Evolutionary conservation across 2,329 filamentous ascomycete genomes (phyloP).

Genomic region (Eutypella sp.): DNA sequence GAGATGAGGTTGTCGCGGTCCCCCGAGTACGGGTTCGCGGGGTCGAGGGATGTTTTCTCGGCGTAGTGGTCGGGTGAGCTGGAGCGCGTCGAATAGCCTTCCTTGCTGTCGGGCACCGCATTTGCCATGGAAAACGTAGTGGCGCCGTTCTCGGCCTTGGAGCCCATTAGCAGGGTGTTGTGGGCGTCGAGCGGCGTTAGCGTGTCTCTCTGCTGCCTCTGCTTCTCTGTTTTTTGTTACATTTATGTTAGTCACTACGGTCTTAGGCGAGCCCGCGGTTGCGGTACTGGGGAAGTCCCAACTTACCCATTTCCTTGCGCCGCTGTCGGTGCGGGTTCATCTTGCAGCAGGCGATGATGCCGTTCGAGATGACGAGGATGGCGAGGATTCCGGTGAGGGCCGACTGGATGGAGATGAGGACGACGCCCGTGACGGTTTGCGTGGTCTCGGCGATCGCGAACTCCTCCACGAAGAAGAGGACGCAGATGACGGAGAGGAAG

Average conservation of each 20-base stretch:
- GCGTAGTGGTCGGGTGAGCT: constrained; percentile 30
- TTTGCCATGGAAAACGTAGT: constrained; percentile 39
- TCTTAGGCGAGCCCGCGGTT: constrained; percentile 2
- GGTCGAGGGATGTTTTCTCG: constrained; percentile 13
- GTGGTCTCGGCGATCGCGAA: constrained; percentile 86
- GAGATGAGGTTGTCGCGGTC: constrained; percentile 34
- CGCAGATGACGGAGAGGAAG: constrained; percentile 80
- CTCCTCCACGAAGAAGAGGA: constrained; percentile 90
- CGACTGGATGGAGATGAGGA: constrained; percentile 86
- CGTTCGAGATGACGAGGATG: constrained; percentile 84
- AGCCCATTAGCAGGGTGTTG: constrained; percentile 72
- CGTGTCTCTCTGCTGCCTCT: constrained; percentile 70
- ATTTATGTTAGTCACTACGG: constrained; percentile 20
- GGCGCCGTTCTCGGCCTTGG: constrained; percentile 30
- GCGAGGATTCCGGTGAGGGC: constrained; percentile 76
- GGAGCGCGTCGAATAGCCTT: constrained; percentile 17
- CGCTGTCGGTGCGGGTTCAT: constrained; percentile 87
- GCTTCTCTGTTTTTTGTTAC: constrained; percentile 72
- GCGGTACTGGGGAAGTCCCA: neutral
- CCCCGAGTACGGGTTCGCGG: constrained; percentile 19
- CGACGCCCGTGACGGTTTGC: constrained; percentile 89
- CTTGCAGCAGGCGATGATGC: constrained; percentile 74
- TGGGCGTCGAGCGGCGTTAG: constrained; percentile 83
- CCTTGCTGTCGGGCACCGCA: constrained; percentile 30
- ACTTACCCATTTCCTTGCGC: constrained; percentile 84